These are phyloP conservation scores for Talaromyces sp. DNA, from an alignment of 2,329 filamentous ascomycete species.

Conservation along the genomic window DNA sequence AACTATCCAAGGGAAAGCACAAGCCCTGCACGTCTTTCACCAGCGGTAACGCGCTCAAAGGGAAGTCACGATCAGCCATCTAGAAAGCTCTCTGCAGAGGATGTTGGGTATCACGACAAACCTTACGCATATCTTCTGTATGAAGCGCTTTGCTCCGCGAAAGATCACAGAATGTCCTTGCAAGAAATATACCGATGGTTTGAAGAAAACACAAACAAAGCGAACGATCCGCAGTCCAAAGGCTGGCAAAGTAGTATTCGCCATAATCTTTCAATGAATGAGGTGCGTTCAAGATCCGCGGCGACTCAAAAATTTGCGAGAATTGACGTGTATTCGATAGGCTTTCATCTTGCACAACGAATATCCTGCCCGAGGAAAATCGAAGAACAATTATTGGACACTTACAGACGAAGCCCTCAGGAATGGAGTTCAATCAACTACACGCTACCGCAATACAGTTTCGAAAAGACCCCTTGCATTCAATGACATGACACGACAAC, in stretches of 20 bases:
- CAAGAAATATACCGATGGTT: conserved; percentile 94
- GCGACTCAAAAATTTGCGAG: background rate
- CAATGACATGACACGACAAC: background rate
- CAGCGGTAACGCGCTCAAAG: background rate
- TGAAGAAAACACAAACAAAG: conserved; percentile 72
- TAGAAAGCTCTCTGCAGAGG: background rate
- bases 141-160: conserved; percentile 66
- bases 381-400: conserved; percentile 16
- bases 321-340: conserved; percentile 18
- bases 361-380: conserved; percentile 3
- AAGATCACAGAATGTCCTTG: conserved; percentile 68
- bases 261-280: conserved; percentile 95
- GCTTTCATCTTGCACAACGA: conserved; percentile 22
- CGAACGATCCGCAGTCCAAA: conserved; percentile 55
- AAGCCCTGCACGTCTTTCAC: background rate
- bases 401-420: conserved; percentile 15
- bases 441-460: conserved; percentile 3
- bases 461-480: background rate
- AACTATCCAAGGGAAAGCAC: background rate
- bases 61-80: background rate
- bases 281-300: conserved; percentile 54
- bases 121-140: conserved; percentile 84
- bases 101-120: conserved; percentile 40
- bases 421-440: conserved; percentile 15
- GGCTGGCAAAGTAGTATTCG: conserved; percentile 97